Conservation (phyloP, 768 basidiomycete species). For the Coprinellus micaceus region DNA sequence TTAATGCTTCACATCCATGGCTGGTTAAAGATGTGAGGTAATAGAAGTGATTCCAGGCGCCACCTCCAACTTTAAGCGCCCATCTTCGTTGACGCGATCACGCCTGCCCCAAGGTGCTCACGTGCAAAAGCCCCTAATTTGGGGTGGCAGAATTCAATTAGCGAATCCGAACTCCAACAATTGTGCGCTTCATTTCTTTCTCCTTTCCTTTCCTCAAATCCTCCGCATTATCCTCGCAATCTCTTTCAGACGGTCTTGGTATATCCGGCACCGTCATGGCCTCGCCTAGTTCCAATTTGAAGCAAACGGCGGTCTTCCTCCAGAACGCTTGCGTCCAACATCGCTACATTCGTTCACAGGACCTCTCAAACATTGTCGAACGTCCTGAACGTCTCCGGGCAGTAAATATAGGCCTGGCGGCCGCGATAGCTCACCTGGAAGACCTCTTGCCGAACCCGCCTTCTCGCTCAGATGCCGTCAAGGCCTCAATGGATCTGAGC, state of each 20-base stretch:
- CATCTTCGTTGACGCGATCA: slow-evolving; percentile 5
- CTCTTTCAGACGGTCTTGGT: not conserved
- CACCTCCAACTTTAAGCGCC: too few species aligned
- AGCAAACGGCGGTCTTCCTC: slow-evolving; percentile 39
- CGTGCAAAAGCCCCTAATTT: not conserved
- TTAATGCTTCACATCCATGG: too few species aligned
- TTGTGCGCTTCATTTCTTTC: too few species aligned
- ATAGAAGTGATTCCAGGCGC: too few species aligned
- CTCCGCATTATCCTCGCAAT: too few species aligned
- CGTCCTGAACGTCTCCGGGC: slow-evolving; percentile 86
- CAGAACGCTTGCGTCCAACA: slow-evolving; percentile 76
- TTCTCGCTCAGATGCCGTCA: not conserved
- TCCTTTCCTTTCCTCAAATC: not conserved
- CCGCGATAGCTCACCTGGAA: slow-evolving; percentile 73
- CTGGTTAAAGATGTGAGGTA: not conserved
- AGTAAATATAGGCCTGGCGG: slow-evolving; percentile 76
- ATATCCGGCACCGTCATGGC: not conserved
- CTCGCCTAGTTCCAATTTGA: not conserved
- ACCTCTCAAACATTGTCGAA: slow-evolving; percentile 79
- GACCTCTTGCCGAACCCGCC: slow-evolving; percentile 19
- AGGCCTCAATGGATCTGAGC: slow-evolving; percentile 12
- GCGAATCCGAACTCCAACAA: not conserved
- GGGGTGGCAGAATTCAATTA: not conserved
- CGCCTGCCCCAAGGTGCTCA: slow-evolving; percentile 8
- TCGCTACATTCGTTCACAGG: slow-evolving; percentile 72